Base-by-base conservation (phyloP, 2,329 filamentous ascomycete genomes). In the Nemania diffusa region DNA sequence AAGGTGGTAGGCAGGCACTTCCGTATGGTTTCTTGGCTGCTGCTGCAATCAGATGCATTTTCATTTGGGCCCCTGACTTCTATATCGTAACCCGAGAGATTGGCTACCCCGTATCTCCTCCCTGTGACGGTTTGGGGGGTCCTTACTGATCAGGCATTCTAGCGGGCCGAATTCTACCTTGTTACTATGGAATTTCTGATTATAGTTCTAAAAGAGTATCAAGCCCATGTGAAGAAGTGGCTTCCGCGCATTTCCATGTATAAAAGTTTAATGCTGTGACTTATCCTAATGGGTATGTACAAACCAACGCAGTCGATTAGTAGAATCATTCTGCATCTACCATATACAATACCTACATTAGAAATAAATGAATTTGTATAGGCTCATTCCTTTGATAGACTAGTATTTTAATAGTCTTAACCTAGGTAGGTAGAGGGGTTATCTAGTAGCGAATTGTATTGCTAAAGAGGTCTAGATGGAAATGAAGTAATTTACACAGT, bases 21-120 rank as follows among this genome's bases (percentile, higher is more conserved):
- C 22, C 13, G 9, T 17, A 44, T 34, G 2, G 9, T 42, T 60
- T 32, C 48, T 55, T 60, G 42, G 55, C 62, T 65, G 24, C 24
- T 56, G 22, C 29, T n/a, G 4, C 29, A 9, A 32, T 9, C 9
- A 32, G 5, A 32, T 32, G 29, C 5, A 32, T 32, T 32, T 9
- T 5, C 9, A 32, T 32, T 9, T n/a, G n/a, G n/a, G n/a, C 29
- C 29, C 5, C 29, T 32, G 9, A 6, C 34, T 17, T 34, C 40
- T 24, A 11, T 46, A 32, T 58, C 46, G 26, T 46, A 44, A 22
- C 22, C 34, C 22, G 32, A 42, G 29, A n/a, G 15, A 2, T 11
- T 27, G 15, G 2, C 3, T 50, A 17, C n/a, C 27, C 9, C 17
- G n/a, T 26, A 22, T 24, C 17, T 34, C 53, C 8, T 46, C 48